Percentiles rank a stretch among this genome's conserved stretches.
Conservation (phyloP, 164 flowering plant genomes). For the Annona squamosa region DNA sequence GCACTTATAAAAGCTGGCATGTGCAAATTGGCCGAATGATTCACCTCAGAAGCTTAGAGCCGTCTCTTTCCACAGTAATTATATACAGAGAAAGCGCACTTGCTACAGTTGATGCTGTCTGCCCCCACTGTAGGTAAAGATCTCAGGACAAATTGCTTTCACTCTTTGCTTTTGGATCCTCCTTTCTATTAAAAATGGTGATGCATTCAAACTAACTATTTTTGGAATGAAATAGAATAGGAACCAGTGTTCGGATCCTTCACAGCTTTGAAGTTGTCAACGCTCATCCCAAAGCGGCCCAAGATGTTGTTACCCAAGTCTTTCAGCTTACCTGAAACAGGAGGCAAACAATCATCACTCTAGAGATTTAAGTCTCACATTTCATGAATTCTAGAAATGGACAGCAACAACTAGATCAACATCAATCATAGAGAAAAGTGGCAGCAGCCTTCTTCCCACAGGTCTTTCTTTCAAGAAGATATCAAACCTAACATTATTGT, state of each 20-base stretch:
- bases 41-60: background rate
- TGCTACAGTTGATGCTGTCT: background rate
- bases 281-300: constrained; percentile 92
- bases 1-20: background rate
- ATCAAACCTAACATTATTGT: too few relatives aligned
- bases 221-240: constrained; percentile 75
- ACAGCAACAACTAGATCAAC: background rate
- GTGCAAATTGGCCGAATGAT: too few relatives aligned
- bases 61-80: background rate
- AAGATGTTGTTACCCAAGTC: constrained; percentile 84
- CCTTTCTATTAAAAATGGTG: background rate
- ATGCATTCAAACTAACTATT: constrained; percentile 10
- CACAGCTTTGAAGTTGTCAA: constrained; percentile 94
- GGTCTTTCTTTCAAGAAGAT: background rate
- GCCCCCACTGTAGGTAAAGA: background rate
- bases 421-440: background rate
- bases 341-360: background rate
- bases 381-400: background rate
- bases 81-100: background rate
- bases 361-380: background rate
- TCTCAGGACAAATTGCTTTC: background rate
- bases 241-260: constrained; percentile 97
- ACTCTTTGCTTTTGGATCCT: background rate
- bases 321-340: constrained; percentile 69
- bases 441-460: background rate